phyloP scores from a whole-genome alignment of 1,139 yeast species.

The Sugiyamaella sp. region DNA sequence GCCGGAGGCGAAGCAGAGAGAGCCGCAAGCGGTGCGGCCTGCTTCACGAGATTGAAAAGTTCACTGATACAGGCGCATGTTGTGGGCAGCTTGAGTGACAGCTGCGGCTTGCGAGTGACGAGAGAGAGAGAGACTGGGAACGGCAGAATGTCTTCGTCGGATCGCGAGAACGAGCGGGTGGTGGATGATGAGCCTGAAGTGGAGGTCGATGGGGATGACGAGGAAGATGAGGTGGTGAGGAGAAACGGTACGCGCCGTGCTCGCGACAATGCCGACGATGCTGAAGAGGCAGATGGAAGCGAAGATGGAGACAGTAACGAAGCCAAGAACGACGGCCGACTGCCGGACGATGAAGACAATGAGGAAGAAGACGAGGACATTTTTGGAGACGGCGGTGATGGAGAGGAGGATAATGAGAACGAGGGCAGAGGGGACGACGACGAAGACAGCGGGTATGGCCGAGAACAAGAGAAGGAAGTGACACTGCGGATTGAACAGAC shows the following conservation, averaged over 20 bases:
- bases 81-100: background rate
- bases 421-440: conserved; percentile 22
- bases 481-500: conserved; percentile 46
- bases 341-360: conserved; percentile 20
- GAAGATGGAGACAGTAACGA: no score
- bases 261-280: conserved; percentile 6
- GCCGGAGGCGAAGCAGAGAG: background rate
- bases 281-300: conserved; percentile 8
- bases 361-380: conserved; percentile 29
- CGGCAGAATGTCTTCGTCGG: conserved; percentile 16
- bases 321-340: conserved; percentile 6
- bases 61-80: conserved; percentile 6
- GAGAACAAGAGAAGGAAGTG: conserved; percentile 37
- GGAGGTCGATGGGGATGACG: conserved; percentile 13
- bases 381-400: conserved; percentile 27
- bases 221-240: conserved; percentile 17
- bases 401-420: conserved; percentile 15
- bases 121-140: background rate
- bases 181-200: conserved; percentile 5
- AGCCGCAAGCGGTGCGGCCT: conserved; percentile 13
- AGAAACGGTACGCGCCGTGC: conserved; percentile 18
- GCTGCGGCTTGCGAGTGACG: background rate
- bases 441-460: conserved; percentile 26
- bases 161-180: conserved; percentile 7
- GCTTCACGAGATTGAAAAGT: conserved; percentile 17